Evolutionary conservation across 2,329 filamentous ascomycete genomes (phyloP), one percentile per base, ranked within the genome.

Genomic region (Fusarium sp.): DNA sequence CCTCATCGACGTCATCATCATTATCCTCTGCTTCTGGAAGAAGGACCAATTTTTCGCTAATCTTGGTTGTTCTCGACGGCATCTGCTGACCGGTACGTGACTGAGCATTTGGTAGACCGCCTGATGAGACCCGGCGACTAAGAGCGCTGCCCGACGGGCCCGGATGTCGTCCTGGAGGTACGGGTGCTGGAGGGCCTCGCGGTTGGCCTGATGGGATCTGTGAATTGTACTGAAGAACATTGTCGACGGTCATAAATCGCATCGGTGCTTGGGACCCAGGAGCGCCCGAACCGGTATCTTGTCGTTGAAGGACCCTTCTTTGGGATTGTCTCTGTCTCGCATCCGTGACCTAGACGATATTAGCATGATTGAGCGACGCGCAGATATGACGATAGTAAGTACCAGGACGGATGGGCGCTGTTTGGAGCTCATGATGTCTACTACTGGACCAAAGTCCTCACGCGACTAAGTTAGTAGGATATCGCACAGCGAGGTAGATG

Each of bases 181-280:
- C 81, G 28, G 84, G 80, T 30, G 84, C 28, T 56, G 45, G 90
- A 3, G 92, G 91, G 1, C 88, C 86, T 41, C 96, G 90, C 59
- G 93, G 93, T 80, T 98, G 95, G 75, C 94, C 94, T 1, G 96
- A 98, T 2, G 96, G 96, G 42, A 99, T 96, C 77, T 98, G 94
- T 51, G 93, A 96, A 63, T 94, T 92, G 82, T 97, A 93, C 79
- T 97, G 94, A 7, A 99, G 89, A 71, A 98, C 92, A 78, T 95
- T 97, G 82, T 99, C 96, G 79, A 99, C 95, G 2, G 89, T 90
- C 78, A 98, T 93, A 79, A 92, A 92, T 74, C 89, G 92, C 84
- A 89, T 94, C 72, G 86, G 84, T 72, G 78, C 74, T 18, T 78
- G 79, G 6, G 69, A 51, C 20, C 74, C 75, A 5, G 75, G 73